A percentile compares a stretch with the other conserved stretches of the same genome.
phyloP scores from a whole-genome alignment of 2,329 filamentous ascomycete genomes.

The Calonectria hongkongensis region DNA sequence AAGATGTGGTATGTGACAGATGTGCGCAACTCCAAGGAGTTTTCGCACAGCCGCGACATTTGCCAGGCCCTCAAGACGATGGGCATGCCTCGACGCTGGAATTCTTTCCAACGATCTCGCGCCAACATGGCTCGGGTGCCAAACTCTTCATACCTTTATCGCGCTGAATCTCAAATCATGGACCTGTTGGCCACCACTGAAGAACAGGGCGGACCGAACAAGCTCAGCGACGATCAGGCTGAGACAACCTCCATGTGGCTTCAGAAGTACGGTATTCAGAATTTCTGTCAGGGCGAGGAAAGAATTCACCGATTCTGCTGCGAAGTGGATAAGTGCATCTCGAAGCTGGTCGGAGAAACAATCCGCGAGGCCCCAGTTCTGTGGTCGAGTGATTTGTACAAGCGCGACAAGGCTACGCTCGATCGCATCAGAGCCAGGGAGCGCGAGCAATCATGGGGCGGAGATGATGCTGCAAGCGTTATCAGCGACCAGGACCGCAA shows the following conservation, averaged over 20 bases:
- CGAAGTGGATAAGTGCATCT: slow-evolving; percentile 90
- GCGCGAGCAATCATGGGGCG: slow-evolving; percentile 66
- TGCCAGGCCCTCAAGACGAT: slow-evolving; percentile 93
- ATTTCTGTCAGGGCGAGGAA: slow-evolving; percentile 96
- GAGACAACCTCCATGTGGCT: slow-evolving; percentile 91
- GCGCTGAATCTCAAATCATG: slow-evolving; percentile 89
- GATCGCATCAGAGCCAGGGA: slow-evolving; percentile 68
- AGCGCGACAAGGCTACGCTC: slow-evolving; percentile 81
- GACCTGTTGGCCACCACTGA: slow-evolving; percentile 89
- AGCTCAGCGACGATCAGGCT: slow-evolving; percentile 95
- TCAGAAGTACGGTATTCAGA: slow-evolving; percentile 87
- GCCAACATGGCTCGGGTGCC: slow-evolving; percentile 68
- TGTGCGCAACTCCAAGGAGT: slow-evolving; percentile 90
- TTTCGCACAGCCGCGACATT: slow-evolving; percentile 90
- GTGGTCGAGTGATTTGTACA: slow-evolving; percentile 93
- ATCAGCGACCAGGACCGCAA: slow-evolving; percentile 74
- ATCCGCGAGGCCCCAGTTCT: slow-evolving; percentile 90
- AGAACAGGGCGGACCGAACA: slow-evolving; percentile 93
- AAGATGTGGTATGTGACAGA: slow-evolving; percentile 99
- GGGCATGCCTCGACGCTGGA: slow-evolving; percentile 79
- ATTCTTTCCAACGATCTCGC: slow-evolving; percentile 69
- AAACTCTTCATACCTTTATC: slow-evolving; percentile 81
- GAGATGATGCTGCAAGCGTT: slow-evolving; percentile 72
- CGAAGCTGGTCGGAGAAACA: slow-evolving; percentile 88
- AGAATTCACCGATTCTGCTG: slow-evolving; percentile 94